phyloP scores from a whole-genome alignment of 2,329 filamentous ascomycete species.

The Tolypocladium ophioglossoides region DNA sequence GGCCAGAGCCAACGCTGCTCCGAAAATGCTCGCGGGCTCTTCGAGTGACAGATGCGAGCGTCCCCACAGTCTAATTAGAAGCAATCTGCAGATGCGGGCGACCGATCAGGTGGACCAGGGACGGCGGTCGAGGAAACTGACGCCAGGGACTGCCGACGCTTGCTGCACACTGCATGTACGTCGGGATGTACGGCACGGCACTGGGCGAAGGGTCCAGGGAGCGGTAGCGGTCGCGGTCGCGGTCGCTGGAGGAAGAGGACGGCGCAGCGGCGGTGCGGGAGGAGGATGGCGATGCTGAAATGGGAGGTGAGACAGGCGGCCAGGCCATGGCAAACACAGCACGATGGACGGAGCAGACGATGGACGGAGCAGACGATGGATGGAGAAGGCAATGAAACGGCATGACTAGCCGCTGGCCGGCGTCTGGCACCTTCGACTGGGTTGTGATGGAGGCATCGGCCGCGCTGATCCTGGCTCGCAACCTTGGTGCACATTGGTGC shows the following conservation, averaged over 20 bases:
- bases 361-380: neutral
- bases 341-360: no score
- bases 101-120: constrained; percentile 12
- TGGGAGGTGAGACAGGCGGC: neutral
- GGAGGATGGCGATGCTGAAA: neutral
- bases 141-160: neutral
- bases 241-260: neutral
- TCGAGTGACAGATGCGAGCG: neutral
- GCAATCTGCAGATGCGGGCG: constrained; percentile 11
- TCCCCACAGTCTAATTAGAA: constrained; percentile 11
- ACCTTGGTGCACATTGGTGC: neutral
- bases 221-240: no score
- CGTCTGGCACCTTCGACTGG: no score
- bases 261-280: neutral
- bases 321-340: neutral
- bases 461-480: neutral
- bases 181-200: neutral
- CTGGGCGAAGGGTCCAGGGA: no score
- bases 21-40: constrained; percentile 1
- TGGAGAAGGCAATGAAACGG: neutral
- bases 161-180: neutral
- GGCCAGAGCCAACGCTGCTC: neutral
- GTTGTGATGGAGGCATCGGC: neutral
- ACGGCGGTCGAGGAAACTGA: neutral
- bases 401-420: neutral